These are phyloP conservation scores for Immersiella caudata DNA, from an alignment of 495 filamentous ascomycete genomes.

Conservation along the genomic window DNA sequence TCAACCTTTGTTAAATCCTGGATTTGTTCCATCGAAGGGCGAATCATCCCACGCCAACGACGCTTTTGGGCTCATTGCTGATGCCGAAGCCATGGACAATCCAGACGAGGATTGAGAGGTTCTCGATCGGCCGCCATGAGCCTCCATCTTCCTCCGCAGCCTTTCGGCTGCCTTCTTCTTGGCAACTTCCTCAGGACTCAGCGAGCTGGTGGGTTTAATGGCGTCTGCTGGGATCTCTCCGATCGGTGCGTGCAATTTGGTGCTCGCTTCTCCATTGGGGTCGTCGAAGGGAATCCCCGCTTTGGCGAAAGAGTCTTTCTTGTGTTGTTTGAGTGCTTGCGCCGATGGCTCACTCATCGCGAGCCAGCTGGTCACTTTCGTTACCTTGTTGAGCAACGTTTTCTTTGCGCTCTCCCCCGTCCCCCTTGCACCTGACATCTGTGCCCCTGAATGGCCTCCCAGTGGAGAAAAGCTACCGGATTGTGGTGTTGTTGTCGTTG, in stretches of 20 bases:
- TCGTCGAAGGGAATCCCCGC: conserved; percentile 38
- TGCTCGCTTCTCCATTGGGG: conserved; percentile 26
- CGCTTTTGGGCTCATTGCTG: neutral
- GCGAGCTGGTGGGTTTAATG: conserved; percentile 36
- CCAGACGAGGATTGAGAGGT: neutral
- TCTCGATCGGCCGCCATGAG: conserved; percentile 1
- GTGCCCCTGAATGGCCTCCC: neutral
- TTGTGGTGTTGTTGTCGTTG: neutral
- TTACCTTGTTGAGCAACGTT: neutral
- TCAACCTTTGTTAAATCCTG: neutral
- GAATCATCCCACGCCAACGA: neutral
- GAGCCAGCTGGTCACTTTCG: conserved; percentile 43
- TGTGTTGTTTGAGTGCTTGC: conserved; percentile 44
- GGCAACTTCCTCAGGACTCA: conserved; percentile 37
- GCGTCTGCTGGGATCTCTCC: conserved; percentile 42
- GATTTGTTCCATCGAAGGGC: neutral
- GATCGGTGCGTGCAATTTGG: conserved; percentile 41
- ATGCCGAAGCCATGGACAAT: neutral
- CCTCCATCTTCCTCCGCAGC: conserved; percentile 25
- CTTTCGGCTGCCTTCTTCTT: conserved; percentile 44
- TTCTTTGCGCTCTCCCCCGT: neutral
- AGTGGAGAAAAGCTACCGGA: neutral
- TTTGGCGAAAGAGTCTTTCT: conserved; percentile 40
- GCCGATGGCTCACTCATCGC: conserved; percentile 45
- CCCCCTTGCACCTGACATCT: neutral